Evolutionary conservation across 192 early-diverging fungal species (phyloP), one percentile per base, ranked within the genome.

Genomic region (Entomortierella chlamydospora): DNA sequence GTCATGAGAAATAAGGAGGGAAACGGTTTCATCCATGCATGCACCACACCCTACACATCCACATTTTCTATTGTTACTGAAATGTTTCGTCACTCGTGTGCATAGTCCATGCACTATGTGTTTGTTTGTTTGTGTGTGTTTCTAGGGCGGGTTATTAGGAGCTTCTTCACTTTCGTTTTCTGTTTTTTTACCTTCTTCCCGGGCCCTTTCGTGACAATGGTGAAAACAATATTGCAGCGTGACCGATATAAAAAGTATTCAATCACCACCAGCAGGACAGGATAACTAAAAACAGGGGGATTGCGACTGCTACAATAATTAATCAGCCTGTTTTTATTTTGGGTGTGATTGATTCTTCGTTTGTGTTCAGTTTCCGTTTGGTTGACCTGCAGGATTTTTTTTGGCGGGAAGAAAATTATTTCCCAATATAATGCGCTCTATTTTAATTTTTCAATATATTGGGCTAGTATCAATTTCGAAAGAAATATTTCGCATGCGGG

Each of bases 401-500:
- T 70, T 70, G 68, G 68, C 68, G 68, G 68, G 68, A 70, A 70
- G 56, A 70, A 54, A 37, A 7, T 37, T 37, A 37, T 37, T 37
- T 37, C 34, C 34, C 34, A 37, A 37, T 37, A 7, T 37, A 31
- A 56, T 28, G 39, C 34, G 10, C 15, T 50, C 22, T 50, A 50
- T 50, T 50, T 50, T 23, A 50, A 50, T 50, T 50, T 37, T 37
- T 37, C 10, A 37, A n/a, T n/a, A n/a, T n/a, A n/a, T n/a, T n/a
- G 42, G 17, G 42, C 17, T 8, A 43, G 17, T 43, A 43, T 12
- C 17, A 4, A 50, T 50, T 23, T 22, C 4, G 4, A 4, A 50
- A 10, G 22, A 17, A 10, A 15, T 23, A 9, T 50, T 10, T 42
- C 13, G 57, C 34, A 12, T 41, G 37, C 17, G 30, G 15, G 60